phyloP scores from a whole-genome alignment of 495 filamentous ascomycete genomes.

The Aspergillus mulundensis region DNA sequence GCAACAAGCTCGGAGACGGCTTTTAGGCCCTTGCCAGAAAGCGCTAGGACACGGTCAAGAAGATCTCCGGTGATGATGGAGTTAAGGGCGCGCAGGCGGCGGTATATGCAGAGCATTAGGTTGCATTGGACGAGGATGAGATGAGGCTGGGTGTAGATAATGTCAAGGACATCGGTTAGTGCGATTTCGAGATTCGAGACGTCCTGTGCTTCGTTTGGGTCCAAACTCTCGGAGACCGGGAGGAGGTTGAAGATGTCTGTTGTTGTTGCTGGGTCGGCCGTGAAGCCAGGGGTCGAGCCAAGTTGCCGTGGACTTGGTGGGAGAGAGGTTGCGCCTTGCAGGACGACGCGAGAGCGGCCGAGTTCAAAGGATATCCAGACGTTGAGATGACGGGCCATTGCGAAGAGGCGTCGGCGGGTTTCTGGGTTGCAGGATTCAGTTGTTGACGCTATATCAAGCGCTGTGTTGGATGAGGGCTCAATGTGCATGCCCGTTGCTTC shows the following conservation, averaged over 20 bases:
- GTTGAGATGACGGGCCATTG: conserved; percentile 49
- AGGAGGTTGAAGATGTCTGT: conserved; percentile 41
- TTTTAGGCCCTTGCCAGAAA: conserved; percentile 31
- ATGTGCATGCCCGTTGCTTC: conserved; percentile 51
- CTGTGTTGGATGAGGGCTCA: conserved; percentile 29
- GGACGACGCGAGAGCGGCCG: conserved; percentile 46
- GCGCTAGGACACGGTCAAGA: conserved; percentile 33
- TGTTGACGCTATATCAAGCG: conserved; percentile 11
- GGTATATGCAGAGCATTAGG: conserved; percentile 49
- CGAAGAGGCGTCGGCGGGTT: conserved; percentile 41
- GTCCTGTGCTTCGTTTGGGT: conserved; percentile 34
- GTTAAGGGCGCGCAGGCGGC: conserved; percentile 45
- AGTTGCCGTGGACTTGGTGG: conserved; percentile 17
- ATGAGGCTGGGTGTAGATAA: conserved; percentile 33
- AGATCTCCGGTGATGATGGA: conserved; percentile 30
- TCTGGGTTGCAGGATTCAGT: conserved; percentile 31
- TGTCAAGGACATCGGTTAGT: conserved; percentile 34
- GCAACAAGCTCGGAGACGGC: conserved; percentile 39
- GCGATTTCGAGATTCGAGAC: conserved; percentile 34
- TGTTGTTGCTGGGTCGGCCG: neutral
- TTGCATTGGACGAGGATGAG: conserved; percentile 48
- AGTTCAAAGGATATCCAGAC: conserved; percentile 52
- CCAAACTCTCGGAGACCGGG: conserved; percentile 42
- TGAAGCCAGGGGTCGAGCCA: conserved; percentile 6
- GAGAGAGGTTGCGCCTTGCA: conserved; percentile 40